A percentile compares a stretch with the other conserved stretches of the same genome.
Evolutionary conservation across 306 rosid species (phyloP).

Genomic region (Gastrolobium villosum): DNA sequence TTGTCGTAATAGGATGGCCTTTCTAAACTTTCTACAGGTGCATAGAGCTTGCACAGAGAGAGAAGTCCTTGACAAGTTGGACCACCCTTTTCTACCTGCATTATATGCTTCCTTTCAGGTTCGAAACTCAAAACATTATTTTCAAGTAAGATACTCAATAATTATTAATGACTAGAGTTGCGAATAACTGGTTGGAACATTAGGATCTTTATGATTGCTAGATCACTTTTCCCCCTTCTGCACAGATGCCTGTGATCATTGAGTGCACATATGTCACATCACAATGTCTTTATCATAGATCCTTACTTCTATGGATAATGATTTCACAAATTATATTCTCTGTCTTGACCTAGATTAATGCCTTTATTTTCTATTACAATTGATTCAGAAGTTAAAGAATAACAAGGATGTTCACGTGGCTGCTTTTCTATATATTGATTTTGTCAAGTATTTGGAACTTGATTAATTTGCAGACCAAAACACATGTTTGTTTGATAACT

Average conservation of each 20-base stretch:
- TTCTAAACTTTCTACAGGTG: constrained; percentile 65
- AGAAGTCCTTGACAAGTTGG: constrained; percentile 96
- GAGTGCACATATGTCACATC: background rate
- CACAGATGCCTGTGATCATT: background rate
- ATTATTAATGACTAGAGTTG: background rate
- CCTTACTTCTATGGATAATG: constrained; percentile 19
- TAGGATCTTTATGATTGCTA: background rate
- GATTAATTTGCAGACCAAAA: constrained; percentile 78
- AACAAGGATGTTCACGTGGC: constrained; percentile 9
- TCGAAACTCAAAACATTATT: constrained; percentile 40
- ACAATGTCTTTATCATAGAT: background rate
- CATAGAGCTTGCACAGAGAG: constrained; percentile 99
- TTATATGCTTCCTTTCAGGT: constrained; percentile 99
- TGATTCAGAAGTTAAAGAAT: background rate
- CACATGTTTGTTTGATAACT: constrained; percentile 95
- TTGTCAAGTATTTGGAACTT: constrained; percentile 35
- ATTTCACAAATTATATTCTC: background rate
- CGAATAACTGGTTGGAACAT: constrained; percentile 18
- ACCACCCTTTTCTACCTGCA: constrained; percentile 98
- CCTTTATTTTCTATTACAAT: constrained; percentile 3
- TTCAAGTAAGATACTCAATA: background rate
- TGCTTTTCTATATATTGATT: constrained; percentile 8
- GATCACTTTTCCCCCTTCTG: background rate
- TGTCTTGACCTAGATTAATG: constrained; percentile 9
- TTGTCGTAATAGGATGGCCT: constrained; percentile 16